Evolutionary conservation across 768 basidiomycete species (phyloP), one percentile per base, ranked within the genome.

Genomic region (Tricholoma matsutake): DNA sequence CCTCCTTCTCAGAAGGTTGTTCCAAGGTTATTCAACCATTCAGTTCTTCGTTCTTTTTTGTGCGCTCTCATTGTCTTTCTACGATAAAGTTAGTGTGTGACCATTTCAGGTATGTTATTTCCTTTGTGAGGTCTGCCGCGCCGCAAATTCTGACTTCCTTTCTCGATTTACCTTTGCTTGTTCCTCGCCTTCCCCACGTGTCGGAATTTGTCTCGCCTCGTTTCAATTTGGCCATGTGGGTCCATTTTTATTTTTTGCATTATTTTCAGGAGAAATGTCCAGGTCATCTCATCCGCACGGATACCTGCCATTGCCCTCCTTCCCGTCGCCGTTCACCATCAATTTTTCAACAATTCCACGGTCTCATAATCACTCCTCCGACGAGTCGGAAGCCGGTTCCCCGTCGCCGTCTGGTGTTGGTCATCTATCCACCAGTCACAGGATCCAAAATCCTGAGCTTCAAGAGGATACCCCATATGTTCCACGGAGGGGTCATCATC

Each of bases 41-140:
- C n/a, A 1, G n/a, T 10, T 4, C 8, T 25, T 14, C 29, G 22
- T 32, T 25, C 54, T 55, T 25, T 28, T 4, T 45, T 54, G 35
- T 7, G 18, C 57, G 59, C 59, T 61, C 32, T 62, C 56, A 18
- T 32, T 16, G 25, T 25, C 58, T 53, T 56, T 61, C 45, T 60
- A 16, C 57, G 61, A 64, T 66, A 60, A 62, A 64, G 58, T 63
- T 32, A 14, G 18, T 65, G 25, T 52, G 67, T 67, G 64, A 64
- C 62, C 56, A 41, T 3, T 4, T 37, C 18, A 51, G 57, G 67
- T 68, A 34, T 11, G 65, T 57, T 47, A 1, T 61, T 63, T 43
- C 67, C 63, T 66, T 68, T 66, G 20, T 64, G 60, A 16, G 51
- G n/a, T n/a, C 37, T 7, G 28, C 49, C 25, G 37, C 53, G 25